Evolutionary conservation across 2,329 filamentous ascomycete species (phyloP), one percentile per base, ranked within the genome.

Genomic region (Aspergillus calidoustus): DNA sequence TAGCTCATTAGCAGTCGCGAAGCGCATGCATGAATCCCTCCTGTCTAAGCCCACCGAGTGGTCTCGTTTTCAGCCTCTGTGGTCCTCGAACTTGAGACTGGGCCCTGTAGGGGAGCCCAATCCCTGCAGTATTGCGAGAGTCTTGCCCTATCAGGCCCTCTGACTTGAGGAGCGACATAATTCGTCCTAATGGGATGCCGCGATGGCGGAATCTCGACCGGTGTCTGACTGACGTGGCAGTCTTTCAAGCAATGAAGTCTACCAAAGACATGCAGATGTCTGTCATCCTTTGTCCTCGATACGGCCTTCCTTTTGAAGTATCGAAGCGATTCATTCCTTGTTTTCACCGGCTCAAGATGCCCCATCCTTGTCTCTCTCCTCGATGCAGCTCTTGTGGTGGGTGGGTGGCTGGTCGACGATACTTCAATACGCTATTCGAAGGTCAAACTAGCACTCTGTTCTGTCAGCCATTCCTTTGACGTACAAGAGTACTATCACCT

Each of bases 161-260:
- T 22, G 51, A 50, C 48, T 47, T 41, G 44, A 25, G 48, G 50
- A 51, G 41, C 54, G 62, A 59, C 41, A 61, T 62, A 44, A 23
- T 52, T 62, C 63, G 57, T 49, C 47, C 46, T 54, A 54, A 54
- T 49, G 43, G 57, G 54, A 46, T 62, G 49, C 59, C 59, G 58
- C 51, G 51, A 62, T 61, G 57, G 53, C 52, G 53, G 49, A 53
- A 60, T 50, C 34, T 44, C 49, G 54, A 60, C 66, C 22, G 47
- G 63, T 59, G 57, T 57, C 54, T 57, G 50, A 72, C 71, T 76
- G 73, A 76, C 73, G 73, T 76, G 73, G 73, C 73, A 74, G 57
- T 38, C 64, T 55, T 59, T 63, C 43, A 11, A 38, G 31, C 54
- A 30, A 55, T 34, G 64, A 61, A 69, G 48, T 56, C 51, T 13